These are phyloP conservation scores for Colletotrichum salicis DNA, from an alignment of 2,329 filamentous ascomycete genomes.

Conservation along the genomic window DNA sequence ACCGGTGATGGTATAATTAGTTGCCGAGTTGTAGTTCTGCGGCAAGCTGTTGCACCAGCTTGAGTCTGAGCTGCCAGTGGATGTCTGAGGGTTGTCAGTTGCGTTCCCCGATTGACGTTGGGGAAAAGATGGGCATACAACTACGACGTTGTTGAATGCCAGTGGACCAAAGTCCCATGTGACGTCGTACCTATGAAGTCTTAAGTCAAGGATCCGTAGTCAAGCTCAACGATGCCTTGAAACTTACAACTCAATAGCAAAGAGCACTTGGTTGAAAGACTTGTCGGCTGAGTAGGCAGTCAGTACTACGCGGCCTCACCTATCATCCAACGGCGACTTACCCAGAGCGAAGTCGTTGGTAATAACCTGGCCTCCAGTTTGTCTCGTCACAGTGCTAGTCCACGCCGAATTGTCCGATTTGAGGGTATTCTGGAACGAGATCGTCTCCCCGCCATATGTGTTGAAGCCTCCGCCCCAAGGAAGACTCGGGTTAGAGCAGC, in stretches of 20 bases:
- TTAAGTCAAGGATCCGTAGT: no score
- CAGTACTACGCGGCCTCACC: neutral
- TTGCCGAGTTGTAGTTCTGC: neutral
- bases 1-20: neutral
- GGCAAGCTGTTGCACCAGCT: neutral
- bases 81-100: neutral
- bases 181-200: neutral
- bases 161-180: neutral
- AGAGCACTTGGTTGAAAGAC: neutral
- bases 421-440: constrained; percentile 28
- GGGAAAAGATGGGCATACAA: neutral
- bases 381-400: neutral
- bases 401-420: neutral
- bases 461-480: constrained; percentile 51
- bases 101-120: neutral
- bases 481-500: constrained; percentile 49
- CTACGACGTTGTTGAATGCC: neutral
- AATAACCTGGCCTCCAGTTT: neutral
- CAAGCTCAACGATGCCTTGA: no score
- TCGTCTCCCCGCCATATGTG: constrained; percentile 43
- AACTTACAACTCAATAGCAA: neutral
- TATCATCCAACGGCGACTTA: neutral
- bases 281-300: neutral
- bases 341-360: neutral
- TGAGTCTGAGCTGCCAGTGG: neutral